Evolutionary conservation across 2,329 filamentous ascomycete genomes (phyloP), one percentile per base, ranked within the genome.

Genomic region (Sporothrix mexicana): DNA sequence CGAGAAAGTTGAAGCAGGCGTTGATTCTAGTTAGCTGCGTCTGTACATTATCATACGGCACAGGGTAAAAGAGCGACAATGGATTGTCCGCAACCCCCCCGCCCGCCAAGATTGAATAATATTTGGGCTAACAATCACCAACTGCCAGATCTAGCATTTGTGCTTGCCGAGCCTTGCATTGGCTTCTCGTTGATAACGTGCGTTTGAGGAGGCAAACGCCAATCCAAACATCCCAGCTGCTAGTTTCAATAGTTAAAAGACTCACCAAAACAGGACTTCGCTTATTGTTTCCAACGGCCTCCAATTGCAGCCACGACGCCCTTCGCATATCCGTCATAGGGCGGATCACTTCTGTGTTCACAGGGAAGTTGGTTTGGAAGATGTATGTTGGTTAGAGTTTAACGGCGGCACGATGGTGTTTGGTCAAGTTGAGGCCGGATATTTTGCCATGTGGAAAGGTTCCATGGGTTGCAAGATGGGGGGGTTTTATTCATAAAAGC

Each of bases 111-210:
- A 36, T 36, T 6, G 30, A 36, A 36, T 7, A 36, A 36, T 36
- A 36, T 36, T 36, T 36, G 30, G 30, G 30, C 30, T 36, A 36
- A 36, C 30, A 36, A 36, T 36, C 7, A 36, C 30, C 30, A 36
- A 36, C 30, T 36, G 30, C 30, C 30, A 36, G 57, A 41, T 62
- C 57, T 20, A n/a, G 25, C 57, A 10, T 36, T 41, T 62, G 30
- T 62, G 30, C 30, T 41, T 30, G 36, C 57, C 36, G 57, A 62
- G 57, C 30, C 30, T 17, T 43, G 57, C 57, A 62, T 62, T n/a
- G 17, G 20, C 57, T n/a, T 15, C 57, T n/a, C 30, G 57, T 62
- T 17, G 30, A 43, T n/a, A 62, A 62, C 57, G 57, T 17, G 36
- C 30, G 57, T 43, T 7, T 62, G 57, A 43, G 30, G 15, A 17